phyloP scores from a whole-genome alignment of 1,284 basidiomycete species.

The Trichosporon sp. region DNA sequence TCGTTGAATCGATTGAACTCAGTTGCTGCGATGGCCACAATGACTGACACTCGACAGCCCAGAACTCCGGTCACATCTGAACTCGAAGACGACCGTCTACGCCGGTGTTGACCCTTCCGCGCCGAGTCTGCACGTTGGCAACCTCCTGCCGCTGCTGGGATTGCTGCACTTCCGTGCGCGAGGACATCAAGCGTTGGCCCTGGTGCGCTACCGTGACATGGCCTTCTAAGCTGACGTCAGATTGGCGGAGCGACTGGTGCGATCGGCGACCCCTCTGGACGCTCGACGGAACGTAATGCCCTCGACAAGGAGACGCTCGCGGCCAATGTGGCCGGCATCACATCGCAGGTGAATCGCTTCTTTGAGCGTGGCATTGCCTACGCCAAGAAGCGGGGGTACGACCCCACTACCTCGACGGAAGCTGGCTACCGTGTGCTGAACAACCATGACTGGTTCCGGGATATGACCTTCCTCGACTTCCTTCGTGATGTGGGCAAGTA shows the following conservation, averaged over 20 bases:
- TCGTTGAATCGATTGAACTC: background rate
- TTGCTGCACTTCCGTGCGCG: slow-evolving; percentile 78
- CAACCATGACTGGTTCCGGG: slow-evolving; percentile 78
- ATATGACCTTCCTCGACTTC: slow-evolving; percentile 75
- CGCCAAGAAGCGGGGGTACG: slow-evolving; percentile 47
- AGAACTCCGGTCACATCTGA: slow-evolving; percentile 32
- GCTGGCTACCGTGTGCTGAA: slow-evolving; percentile 57
- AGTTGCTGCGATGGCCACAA: background rate
- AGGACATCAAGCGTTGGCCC: slow-evolving; percentile 73
- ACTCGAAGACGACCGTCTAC: slow-evolving; percentile 59
- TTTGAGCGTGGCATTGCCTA: slow-evolving; percentile 64
- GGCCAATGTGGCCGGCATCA: slow-evolving; percentile 64
- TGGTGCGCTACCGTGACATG: slow-evolving; percentile 54
- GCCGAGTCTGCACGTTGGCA: slow-evolving; percentile 81
- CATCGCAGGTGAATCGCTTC: slow-evolving; percentile 62
- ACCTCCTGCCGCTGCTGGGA: slow-evolving; percentile 80
- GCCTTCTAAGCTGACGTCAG: slow-evolving; percentile 49
- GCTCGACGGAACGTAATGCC: slow-evolving; percentile 71
- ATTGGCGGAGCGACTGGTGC: slow-evolving; percentile 93
- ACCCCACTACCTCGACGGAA: background rate
- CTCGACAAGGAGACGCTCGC: slow-evolving; percentile 60
- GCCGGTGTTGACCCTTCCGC: slow-evolving; percentile 91
- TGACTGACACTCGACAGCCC: slow-evolving; percentile 27
- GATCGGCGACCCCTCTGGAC: slow-evolving; percentile 94
- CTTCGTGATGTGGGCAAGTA: slow-evolving; percentile 73